Evolutionary conservation across 345 rosid genomes (phyloP).

Genomic region (Garcia nutans): DNA sequence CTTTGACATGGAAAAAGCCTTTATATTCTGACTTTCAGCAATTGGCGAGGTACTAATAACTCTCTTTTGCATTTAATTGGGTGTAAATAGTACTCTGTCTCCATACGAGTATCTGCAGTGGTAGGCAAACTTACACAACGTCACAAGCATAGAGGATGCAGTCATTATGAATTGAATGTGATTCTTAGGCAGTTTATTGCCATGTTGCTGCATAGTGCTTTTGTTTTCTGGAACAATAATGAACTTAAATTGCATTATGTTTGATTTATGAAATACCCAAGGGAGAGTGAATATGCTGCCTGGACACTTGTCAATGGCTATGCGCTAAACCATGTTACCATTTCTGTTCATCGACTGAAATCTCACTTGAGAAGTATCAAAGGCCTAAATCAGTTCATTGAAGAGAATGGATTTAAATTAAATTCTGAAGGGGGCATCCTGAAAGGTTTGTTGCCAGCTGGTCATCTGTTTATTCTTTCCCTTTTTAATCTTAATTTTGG

Average conservation of each 20-base stretch:
- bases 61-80: background rate
- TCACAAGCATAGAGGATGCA: background rate
- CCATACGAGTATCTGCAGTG: background rate
- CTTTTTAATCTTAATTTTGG: background rate
- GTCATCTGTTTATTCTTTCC: background rate
- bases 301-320: slow-evolving; percentile 92
- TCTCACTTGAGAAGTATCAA: slow-evolving; percentile 58
- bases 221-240: background rate
- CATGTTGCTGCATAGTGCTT: background rate
- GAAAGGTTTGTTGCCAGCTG: slow-evolving; percentile 58
- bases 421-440: slow-evolving; percentile 80
- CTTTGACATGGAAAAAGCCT: slow-evolving; percentile 79
- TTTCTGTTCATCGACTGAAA: slow-evolving; percentile 69
- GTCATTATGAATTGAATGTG: background rate
- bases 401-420: slow-evolving; percentile 65
- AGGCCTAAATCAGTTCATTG: slow-evolving; percentile 51
- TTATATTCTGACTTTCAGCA: slow-evolving; percentile 67
- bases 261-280: slow-evolving; percentile 20
- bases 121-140: background rate
- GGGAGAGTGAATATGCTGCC: slow-evolving; percentile 94
- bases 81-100: background rate
- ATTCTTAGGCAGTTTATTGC: background rate
- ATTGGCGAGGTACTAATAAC: slow-evolving; percentile 59
- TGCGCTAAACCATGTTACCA: slow-evolving; percentile 86
- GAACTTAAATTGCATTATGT: background rate